Conservation (phyloP, 2,329 filamentous ascomycete genomes). For the Penicillium verrucosum region DNA sequence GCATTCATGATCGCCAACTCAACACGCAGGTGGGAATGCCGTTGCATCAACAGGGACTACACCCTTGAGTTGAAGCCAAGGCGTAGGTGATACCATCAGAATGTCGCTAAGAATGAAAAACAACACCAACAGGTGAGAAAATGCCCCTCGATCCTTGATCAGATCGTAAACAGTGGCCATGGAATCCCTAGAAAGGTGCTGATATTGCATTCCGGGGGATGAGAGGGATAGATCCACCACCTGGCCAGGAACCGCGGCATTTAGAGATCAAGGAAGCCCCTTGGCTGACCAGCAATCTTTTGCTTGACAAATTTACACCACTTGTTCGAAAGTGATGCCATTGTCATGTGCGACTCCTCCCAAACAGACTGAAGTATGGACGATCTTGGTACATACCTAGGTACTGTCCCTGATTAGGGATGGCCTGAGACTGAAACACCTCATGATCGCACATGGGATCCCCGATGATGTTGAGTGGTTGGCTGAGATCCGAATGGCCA, state of each 20-base stretch:
- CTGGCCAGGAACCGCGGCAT: conserved; percentile 12
- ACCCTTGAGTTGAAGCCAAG: background rate
- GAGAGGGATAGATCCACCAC: conserved; percentile 10
- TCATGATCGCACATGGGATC: conserved; percentile 4
- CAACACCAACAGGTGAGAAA: background rate
- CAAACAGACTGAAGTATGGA: conserved; percentile 9
- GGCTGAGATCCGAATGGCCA: background rate
- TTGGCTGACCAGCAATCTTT: background rate
- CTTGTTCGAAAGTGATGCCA: background rate
- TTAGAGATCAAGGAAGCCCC: conserved; percentile 6
- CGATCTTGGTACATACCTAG: background rate
- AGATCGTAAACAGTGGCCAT: conserved; percentile 15
- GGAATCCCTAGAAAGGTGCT: conserved; percentile 5
- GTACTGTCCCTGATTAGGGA: background rate
- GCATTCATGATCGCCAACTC: conserved; percentile 17
- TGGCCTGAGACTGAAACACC: background rate
- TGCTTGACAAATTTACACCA: background rate
- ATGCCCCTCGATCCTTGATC: background rate
- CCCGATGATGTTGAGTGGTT: conserved; percentile 12
- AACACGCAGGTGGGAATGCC: conserved; percentile 17
- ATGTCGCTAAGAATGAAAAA: conserved; percentile 23
- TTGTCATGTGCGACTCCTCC: background rate
- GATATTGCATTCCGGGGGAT: conserved; percentile 16
- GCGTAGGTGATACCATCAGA: conserved; percentile 12
- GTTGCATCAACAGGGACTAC: background rate